phyloP scores from a whole-genome alignment of 495 filamentous ascomycete species.

The Ramalina peruviana region DNA sequence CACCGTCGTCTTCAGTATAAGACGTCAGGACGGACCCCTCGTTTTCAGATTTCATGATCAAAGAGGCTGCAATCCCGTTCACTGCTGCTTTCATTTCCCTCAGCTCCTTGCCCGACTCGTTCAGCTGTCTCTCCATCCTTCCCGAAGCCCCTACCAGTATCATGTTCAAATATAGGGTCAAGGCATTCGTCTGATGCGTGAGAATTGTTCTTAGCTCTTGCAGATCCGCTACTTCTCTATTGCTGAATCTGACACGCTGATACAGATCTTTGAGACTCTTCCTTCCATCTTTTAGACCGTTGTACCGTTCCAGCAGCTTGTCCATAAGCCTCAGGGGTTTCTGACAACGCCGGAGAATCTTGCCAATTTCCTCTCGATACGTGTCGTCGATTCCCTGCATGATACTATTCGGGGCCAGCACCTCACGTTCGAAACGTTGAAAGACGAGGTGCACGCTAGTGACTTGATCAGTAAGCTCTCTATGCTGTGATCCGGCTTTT shows the following conservation, averaged over 20 bases:
- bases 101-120: slow-evolving; percentile 7
- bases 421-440: slow-evolving; percentile 28
- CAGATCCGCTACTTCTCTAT: slow-evolving; percentile 1
- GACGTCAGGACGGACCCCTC: slow-evolving; percentile 24
- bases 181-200: slow-evolving; percentile 1
- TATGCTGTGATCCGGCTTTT: slow-evolving; percentile 16
- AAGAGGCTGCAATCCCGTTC: slow-evolving; percentile 26
- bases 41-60: slow-evolving; percentile 14
- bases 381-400: background rate
- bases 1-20: slow-evolving; percentile 29
- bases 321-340: background rate
- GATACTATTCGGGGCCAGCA: background rate
- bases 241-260: slow-evolving; percentile 8
- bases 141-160: slow-evolving; percentile 4
- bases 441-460: slow-evolving; percentile 32
- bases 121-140: slow-evolving; percentile 11
- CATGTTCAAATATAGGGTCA: slow-evolving; percentile 9
- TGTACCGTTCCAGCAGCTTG: slow-evolving; percentile 7
- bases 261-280: slow-evolving; percentile 4
- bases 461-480: slow-evolving; percentile 23
- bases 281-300: slow-evolving; percentile 1
- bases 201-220: slow-evolving; percentile 4
- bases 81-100: slow-evolving; percentile 5
- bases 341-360: background rate
- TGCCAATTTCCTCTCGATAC: background rate